These are phyloP conservation scores for Podospora pseudocomata DNA, from an alignment of 495 filamentous ascomycete genomes.

Conservation along the genomic window DNA sequence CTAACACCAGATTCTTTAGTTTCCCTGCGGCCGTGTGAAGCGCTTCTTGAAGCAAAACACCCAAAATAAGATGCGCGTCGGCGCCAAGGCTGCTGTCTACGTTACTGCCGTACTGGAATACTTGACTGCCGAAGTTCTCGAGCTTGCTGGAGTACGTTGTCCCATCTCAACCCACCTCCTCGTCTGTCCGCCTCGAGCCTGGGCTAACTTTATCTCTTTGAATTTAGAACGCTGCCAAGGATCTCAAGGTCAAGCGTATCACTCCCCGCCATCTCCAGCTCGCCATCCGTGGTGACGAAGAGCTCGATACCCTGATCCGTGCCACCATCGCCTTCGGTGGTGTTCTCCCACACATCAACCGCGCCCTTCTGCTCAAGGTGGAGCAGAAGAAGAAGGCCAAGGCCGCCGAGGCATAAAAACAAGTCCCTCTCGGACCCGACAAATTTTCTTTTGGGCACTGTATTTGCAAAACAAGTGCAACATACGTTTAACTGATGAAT, in stretches of 20 bases:
- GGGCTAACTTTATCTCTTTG: slow-evolving; percentile 12
- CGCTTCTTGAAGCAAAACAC: slow-evolving; percentile 99
- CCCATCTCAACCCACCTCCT: neutral
- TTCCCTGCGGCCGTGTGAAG: slow-evolving; percentile 99
- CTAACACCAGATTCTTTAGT: slow-evolving; percentile 55
- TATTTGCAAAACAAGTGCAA: neutral
- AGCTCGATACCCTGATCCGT: slow-evolving; percentile 94
- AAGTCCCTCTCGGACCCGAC: neutral
- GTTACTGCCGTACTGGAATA: slow-evolving; percentile 98
- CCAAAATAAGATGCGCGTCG: slow-evolving; percentile 99
- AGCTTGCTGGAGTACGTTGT: slow-evolving; percentile 75
- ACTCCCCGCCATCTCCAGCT: slow-evolving; percentile 97
- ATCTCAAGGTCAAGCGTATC: slow-evolving; percentile 99
- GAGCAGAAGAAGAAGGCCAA: slow-evolving; percentile 99
- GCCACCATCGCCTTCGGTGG: slow-evolving; percentile 98
- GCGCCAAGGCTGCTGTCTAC: slow-evolving; percentile 97
- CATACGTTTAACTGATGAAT: neutral
- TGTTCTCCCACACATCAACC: slow-evolving; percentile 98
- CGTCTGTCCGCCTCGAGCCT: slow-evolving; percentile 4
- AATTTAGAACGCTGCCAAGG: slow-evolving; percentile 85
- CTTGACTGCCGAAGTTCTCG: slow-evolving; percentile 95
- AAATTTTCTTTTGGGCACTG: neutral
- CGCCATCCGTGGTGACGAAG: slow-evolving; percentile 97
- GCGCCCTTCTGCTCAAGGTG: slow-evolving; percentile 93
- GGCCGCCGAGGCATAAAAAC: slow-evolving; percentile 53